A percentile compares a stretch with the other conserved stretches of the same genome.
These are phyloP conservation scores for Colletotrichum tanaceti DNA, from an alignment of 2,329 filamentous ascomycete species.

Conservation along the genomic window DNA sequence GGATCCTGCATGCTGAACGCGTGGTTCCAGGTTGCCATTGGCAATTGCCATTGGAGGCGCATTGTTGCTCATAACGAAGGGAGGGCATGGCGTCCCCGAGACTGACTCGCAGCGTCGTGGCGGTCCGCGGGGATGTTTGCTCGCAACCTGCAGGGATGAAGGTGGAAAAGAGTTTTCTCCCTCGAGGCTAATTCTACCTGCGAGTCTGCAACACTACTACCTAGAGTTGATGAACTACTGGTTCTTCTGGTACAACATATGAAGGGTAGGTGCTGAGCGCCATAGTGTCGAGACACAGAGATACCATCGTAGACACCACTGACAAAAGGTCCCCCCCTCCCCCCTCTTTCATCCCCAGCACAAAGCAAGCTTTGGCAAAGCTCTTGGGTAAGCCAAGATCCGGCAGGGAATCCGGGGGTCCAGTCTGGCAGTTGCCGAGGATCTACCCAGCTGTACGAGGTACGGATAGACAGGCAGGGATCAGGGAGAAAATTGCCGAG, in stretches of 20 bases:
- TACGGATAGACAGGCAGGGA: constrained; percentile 18
- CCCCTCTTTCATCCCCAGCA: neutral
- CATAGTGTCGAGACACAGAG: too few species aligned
- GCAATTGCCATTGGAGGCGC: constrained; percentile 36
- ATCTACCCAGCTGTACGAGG: neutral
- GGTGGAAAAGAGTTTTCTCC: constrained; percentile 2
- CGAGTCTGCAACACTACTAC: too few species aligned
- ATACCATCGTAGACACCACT: too few species aligned
- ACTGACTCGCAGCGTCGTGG: constrained; percentile 23
- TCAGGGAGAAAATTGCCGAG: constrained; percentile 23
- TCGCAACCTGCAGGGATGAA: constrained; percentile 16
- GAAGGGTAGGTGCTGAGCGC: too few species aligned
- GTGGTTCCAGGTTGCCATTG: constrained; percentile 10
- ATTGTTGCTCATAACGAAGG: neutral
- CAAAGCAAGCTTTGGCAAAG: constrained; percentile 11
- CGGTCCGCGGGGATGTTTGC: neutral
- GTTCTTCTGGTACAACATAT: too few species aligned
- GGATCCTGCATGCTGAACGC: too few species aligned
- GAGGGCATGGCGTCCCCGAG: neutral
- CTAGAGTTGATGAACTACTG: too few species aligned
- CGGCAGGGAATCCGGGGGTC: constrained; percentile 21
- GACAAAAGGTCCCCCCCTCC: too few species aligned
- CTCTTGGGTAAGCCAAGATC: constrained; percentile 14
- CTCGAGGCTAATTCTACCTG: neutral
- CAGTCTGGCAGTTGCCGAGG: constrained; percentile 22